These are phyloP conservation scores for Patellaria atrata DNA, from an alignment of 495 filamentous ascomycete genomes.

Conservation along the genomic window DNA sequence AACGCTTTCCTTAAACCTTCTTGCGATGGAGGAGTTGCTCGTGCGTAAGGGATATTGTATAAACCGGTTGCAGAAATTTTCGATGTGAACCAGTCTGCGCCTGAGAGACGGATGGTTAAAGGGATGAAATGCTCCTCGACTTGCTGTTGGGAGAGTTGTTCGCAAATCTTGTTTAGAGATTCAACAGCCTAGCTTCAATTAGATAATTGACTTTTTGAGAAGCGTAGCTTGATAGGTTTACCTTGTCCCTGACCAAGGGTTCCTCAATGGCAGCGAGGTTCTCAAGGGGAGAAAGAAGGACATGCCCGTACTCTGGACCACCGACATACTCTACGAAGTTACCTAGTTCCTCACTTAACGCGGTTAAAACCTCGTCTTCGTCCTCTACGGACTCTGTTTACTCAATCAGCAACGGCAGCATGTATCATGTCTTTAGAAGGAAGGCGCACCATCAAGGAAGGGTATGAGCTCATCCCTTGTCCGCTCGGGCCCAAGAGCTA, in stretches of 20 bases:
- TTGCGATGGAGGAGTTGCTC: slow-evolving; percentile 69
- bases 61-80: slow-evolving; percentile 96
- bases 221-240: slow-evolving; percentile 21
- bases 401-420: slow-evolving; percentile 2
- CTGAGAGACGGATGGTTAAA: slow-evolving; percentile 82
- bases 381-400: slow-evolving; percentile 86
- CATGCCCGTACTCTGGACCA: slow-evolving; percentile 83
- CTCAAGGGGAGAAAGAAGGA: slow-evolving; percentile 90
- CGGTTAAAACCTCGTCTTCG: slow-evolving; percentile 95
- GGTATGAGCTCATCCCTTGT: slow-evolving; percentile 97
- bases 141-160: slow-evolving; percentile 74
- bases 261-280: slow-evolving; percentile 98
- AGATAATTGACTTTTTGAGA: not conserved
- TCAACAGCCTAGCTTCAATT: slow-evolving; percentile 63
- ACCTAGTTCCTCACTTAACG: slow-evolving; percentile 89
- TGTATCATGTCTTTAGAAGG: slow-evolving; percentile 4
- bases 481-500: slow-evolving; percentile 85
- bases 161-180: slow-evolving; percentile 97
- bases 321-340: slow-evolving; percentile 96
- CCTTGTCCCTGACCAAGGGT: slow-evolving; percentile 94
- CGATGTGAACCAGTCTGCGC: slow-evolving; percentile 99
- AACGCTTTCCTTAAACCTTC: slow-evolving; percentile 84
- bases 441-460: slow-evolving; percentile 77
- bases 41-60: slow-evolving; percentile 81
- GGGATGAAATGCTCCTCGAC: slow-evolving; percentile 95